A percentile compares a stretch with the other conserved stretches of the same genome.
phyloP scores from a whole-genome alignment of 2,329 filamentous ascomycete genomes.

The Diaporthe humulicola region DNA sequence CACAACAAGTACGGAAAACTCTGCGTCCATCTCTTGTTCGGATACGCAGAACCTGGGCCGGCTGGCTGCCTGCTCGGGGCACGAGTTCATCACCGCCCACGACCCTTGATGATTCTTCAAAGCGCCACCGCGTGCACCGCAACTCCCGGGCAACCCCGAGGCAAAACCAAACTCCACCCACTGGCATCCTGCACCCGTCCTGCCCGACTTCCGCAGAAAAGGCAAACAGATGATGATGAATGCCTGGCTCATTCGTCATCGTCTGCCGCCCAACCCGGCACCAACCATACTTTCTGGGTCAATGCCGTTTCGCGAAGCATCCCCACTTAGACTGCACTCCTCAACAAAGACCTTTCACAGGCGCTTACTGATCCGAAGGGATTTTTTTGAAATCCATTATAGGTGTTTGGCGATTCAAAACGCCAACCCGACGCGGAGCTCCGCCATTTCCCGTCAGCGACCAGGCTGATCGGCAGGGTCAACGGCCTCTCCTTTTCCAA shows the following conservation, averaged over 20 bases:
- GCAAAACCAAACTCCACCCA: slow-evolving; percentile 27
- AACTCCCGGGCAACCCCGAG: slow-evolving; percentile 15
- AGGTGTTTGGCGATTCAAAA: slow-evolving; percentile 1
- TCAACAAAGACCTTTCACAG: neutral
- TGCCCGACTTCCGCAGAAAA: slow-evolving; percentile 27
- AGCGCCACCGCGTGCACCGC: neutral
- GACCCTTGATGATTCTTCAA: slow-evolving; percentile 10
- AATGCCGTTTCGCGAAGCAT: slow-evolving; percentile 27
- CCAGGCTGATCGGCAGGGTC: slow-evolving; percentile 28
- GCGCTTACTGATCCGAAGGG: slow-evolving; percentile 18
- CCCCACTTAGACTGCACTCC: slow-evolving; percentile 13
- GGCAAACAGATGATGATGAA: slow-evolving; percentile 19
- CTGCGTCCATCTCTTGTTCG: neutral
- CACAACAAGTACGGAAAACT: neutral
- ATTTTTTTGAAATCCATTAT: neutral
- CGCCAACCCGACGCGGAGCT: slow-evolving; percentile 19
- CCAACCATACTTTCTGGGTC: slow-evolving; percentile 12
- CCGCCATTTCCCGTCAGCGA: slow-evolving; percentile 20
- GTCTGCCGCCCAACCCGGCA: slow-evolving; percentile 18
- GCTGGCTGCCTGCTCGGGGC: neutral
- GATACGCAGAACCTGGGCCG: neutral
- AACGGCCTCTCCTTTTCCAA: slow-evolving; percentile 17
- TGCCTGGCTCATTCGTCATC: slow-evolving; percentile 12
- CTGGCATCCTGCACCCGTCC: slow-evolving; percentile 11
- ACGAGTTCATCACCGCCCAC: slow-evolving; percentile 16